Percentiles rank a stretch among this genome's conserved stretches.
Evolutionary conservation across 768 basidiomycete genomes (phyloP).

Genomic region (Trametes elegans): DNA sequence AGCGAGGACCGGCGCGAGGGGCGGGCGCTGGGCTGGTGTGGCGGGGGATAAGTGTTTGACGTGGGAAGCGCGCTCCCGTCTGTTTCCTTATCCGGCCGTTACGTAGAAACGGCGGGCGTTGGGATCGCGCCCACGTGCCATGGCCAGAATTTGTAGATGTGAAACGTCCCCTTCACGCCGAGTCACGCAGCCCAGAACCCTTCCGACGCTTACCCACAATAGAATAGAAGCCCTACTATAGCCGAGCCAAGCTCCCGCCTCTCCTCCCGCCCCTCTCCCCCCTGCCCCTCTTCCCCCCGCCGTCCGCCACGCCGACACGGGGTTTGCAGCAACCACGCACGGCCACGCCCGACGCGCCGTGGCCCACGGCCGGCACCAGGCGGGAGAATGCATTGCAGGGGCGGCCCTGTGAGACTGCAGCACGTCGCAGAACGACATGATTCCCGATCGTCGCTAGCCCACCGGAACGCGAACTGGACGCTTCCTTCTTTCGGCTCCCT

Average conservation of each 20-base stretch:
- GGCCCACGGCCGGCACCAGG: neutral
- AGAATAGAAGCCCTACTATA: constrained; percentile 15
- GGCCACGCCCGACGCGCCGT: neutral
- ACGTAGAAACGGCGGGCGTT: constrained; percentile 10
- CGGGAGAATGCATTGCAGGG: constrained; percentile 1
- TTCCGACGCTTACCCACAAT: constrained; percentile 24
- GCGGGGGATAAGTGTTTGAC: constrained; percentile 5
- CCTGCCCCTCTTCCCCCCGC: neutral
- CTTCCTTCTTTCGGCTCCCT: constrained; percentile 20
- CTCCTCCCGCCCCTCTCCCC: neutral
- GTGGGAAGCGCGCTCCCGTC: constrained; percentile 3
- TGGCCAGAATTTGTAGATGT: constrained; percentile 13
- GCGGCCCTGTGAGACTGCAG: constrained; percentile 14
- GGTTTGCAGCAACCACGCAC: neutral
- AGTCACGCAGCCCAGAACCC: constrained; percentile 21
- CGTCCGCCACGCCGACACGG: neutral
- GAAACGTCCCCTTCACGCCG: constrained; percentile 19
- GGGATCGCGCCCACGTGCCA: constrained; percentile 15
- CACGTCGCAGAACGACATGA: constrained; percentile 22
- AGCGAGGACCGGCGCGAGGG: no score
- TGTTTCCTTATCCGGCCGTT: constrained; percentile 5
- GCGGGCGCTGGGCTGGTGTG: no score
- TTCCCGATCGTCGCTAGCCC: constrained; percentile 24
- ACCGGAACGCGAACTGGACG: constrained; percentile 21
- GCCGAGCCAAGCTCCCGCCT: constrained; percentile 5